Evolutionary conservation across 2,329 filamentous ascomycete genomes (phyloP), one percentile per base, ranked within the genome.

Genomic region (Rhynchosporium agropyri): DNA sequence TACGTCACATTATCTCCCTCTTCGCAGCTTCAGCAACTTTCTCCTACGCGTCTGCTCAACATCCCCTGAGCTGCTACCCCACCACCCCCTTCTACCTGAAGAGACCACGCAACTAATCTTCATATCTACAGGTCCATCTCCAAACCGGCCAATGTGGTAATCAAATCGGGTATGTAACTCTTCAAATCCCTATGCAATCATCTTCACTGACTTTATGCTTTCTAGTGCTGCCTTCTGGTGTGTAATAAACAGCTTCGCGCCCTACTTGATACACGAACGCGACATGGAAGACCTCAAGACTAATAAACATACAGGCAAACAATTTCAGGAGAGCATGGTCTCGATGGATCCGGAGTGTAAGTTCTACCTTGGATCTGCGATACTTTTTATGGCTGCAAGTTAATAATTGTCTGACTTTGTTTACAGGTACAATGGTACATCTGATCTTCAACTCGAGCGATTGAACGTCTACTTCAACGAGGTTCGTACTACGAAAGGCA

Each of bases 91-190:
- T 12, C 31, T 55, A 12, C 28, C 78, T 76, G n/a, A 54, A 75
- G 76, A 73, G 76, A 74, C 55, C 68, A 74, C 73, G 76, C 60
- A 74, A 80, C 87, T 90, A 82, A 88, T 85, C 76, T 68, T 70
- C 63, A 36, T 70, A 60, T 76, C 53, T 64, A 84, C 77, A 98
- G 94, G 94, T 98, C 83, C 95, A 99, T 83, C 92, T 99, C 76
- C 95, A 99, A 85, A 99, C 95, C 86, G 95, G 95, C 81, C 95
- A 99, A 89, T 98, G 95, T 85, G 94, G 95, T 88, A 99, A 99
- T 90, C 95, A 99, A 91, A 97, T 98, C 75, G 94, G 95, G 94
- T 94, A 95, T 85, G 94, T 49, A 20, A 20, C 43, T 29, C 56
- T 28, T 40, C 28, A 50, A 40, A 33, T n/a, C 42, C 8, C 9